phyloP scores from a whole-genome alignment of 1,284 basidiomycete genomes.

The Naganishia liquefaciens region DNA sequence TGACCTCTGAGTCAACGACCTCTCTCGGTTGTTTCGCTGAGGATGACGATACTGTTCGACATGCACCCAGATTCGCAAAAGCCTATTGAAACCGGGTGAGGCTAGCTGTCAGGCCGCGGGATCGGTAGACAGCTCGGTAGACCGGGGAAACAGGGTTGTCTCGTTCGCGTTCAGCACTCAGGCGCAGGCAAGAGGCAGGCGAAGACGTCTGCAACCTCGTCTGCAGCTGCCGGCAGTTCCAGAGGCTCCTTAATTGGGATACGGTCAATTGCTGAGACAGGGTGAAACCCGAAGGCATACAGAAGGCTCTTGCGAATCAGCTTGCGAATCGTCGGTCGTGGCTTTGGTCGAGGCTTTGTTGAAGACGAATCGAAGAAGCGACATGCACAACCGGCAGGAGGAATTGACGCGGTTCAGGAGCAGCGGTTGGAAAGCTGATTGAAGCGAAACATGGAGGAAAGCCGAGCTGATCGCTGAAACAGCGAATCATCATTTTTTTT shows the following conservation, averaged over 20 bases:
- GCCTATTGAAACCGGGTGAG: constrained; percentile 23
- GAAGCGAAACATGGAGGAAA: constrained; percentile 26
- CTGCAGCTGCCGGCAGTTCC: constrained; percentile 7
- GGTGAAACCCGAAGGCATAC: constrained; percentile 1
- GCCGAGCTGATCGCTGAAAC: constrained; percentile 4
- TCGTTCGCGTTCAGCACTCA: not conserved
- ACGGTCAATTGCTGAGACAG: not conserved
- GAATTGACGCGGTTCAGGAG: too few species aligned
- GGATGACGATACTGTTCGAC: constrained; percentile 10
- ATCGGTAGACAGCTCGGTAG: not conserved
- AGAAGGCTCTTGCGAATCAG: not conserved
- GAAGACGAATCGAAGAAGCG: not conserved
- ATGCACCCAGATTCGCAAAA: constrained; percentile 4
- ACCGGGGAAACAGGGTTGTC: not conserved
- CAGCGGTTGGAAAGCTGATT: not conserved
- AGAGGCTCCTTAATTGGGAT: not conserved
- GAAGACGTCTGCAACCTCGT: too few species aligned
- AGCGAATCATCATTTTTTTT: not conserved
- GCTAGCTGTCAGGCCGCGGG: not conserved
- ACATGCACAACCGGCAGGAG: too few species aligned
- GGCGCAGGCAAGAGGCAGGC: too few species aligned
- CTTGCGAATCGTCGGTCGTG: not conserved
- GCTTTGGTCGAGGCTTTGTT: not conserved
- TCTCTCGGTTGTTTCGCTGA: constrained; percentile 21
- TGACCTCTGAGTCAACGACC: constrained; percentile 20